A percentile compares a stretch with the other conserved stretches of the same genome.
Evolutionary conservation across 306 rosid species (phyloP).

Genomic region (Trifolium pratense): DNA sequence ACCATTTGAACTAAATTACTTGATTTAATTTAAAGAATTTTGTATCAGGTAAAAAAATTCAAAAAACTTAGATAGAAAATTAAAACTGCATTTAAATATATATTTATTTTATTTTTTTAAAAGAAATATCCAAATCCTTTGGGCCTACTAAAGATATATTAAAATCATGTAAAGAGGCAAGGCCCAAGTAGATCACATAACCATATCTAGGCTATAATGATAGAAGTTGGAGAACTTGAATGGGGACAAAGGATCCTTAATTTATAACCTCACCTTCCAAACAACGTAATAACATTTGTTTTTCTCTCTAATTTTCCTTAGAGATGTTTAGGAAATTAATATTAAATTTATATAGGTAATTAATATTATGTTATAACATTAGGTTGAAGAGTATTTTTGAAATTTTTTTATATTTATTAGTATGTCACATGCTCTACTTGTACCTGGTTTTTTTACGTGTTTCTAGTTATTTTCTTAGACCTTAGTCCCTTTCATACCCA

Average conservation of each 20-base stretch:
- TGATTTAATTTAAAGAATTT: too few species aligned
- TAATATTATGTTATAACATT: background rate
- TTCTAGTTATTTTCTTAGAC: background rate
- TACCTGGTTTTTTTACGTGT: background rate
- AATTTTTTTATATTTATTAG: background rate
- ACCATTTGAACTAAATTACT: too few species aligned
- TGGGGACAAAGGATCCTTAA: constrained; percentile 28
- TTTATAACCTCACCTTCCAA: constrained; percentile 17
- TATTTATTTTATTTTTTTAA: background rate
- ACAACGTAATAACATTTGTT: constrained; percentile 17
- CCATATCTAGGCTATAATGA: constrained; percentile 7
- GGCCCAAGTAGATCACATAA: constrained; percentile 26
- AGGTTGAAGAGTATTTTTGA: background rate
- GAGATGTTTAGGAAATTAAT: background rate
- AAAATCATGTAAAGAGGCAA: constrained; percentile 5
- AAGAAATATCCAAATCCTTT: background rate
- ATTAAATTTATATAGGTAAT: background rate
- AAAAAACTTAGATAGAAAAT: too few species aligned
- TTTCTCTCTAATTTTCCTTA: background rate
- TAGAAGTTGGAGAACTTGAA: constrained; percentile 12
- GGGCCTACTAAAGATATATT: constrained; percentile 36
- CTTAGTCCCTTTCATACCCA: background rate
- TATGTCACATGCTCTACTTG: background rate
- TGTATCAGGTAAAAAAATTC: too few species aligned
- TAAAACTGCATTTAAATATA: too few species aligned